Base-by-base conservation (phyloP, 352 stramenopile genomes). In the Ophiocytium majus region DNA sequence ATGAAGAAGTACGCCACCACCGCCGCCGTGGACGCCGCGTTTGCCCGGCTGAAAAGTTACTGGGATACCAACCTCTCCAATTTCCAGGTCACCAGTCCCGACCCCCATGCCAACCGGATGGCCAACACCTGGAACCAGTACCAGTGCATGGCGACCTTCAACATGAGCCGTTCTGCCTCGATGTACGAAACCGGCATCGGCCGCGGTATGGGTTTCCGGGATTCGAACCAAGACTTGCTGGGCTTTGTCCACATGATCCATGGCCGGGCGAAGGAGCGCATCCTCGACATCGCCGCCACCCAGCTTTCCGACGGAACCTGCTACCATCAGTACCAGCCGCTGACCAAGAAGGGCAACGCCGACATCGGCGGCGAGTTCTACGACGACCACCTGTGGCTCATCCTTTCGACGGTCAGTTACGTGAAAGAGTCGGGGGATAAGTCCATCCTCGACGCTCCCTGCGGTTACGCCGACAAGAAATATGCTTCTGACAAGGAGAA, bases 71-170 rank as follows among this genome's bases (percentile, higher is more conserved):
- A 23, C 19, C 57, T 71, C 19, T 23, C 23, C 28, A 23, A 71
- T 23, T 71, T 71, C 28, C 57, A 71, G 57, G 57, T 71, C 28
- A 28, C 23, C 23, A 23, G 57, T 28, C 57, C 57, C 57, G 28
- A 71, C 28, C 57, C 57, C 28, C 57, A 71, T 71, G 57, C 57
- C 57, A 23, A 71, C 23, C 57, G 57, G 19, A 71, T 71, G 57
- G 57, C 28, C 57, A 71, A 71, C 28, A 71, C 57, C 57, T 71
- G 57, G 57, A 71, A 71, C 57, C 57, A 71, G 57, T 71, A 71
- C 57, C 57, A 71, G 57, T 71, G 57, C 57, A 71, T 71, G 57
- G 57, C 57, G 28, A 71, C 57, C 19, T 71, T 71, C 57, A 71
- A 71, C 57, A 23, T 71, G 57, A 23, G 19, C 23, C 57, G 57